Evolutionary conservation across 371 early-diverging fungal species (phyloP).

Genomic region (Apophysomyces trapeziformis): DNA sequence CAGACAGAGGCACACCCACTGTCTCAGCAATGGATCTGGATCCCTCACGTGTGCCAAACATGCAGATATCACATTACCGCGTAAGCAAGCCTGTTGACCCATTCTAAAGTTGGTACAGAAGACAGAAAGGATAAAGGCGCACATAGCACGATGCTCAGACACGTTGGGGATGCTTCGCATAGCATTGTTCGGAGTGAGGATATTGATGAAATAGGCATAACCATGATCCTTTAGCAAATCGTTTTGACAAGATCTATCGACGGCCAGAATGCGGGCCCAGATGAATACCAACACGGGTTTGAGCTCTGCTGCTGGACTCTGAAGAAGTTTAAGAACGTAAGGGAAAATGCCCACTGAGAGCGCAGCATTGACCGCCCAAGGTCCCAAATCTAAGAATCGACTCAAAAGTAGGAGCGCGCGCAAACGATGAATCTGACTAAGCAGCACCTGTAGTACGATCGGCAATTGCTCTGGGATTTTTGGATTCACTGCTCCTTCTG

Average conservation of each 20-base stretch:
- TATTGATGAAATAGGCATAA: conserved; percentile 91
- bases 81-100: conserved; percentile 87
- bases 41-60: conserved; percentile 76
- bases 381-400: conserved; percentile 92
- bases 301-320: conserved; percentile 91
- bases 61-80: conserved; percentile 68
- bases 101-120: conserved; percentile 82
- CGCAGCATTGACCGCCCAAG: conserved; percentile 95
- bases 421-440: conserved; percentile 93
- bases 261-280: conserved; percentile 95
- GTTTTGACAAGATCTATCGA: conserved; percentile 86
- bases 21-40: conserved; percentile 84
- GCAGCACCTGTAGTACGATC: conserved; percentile 93
- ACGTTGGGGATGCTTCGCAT: conserved; percentile 70
- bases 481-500: conserved; percentile 70
- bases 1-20: conserved; percentile 89
- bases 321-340: conserved; percentile 94
- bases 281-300: conserved; percentile 94
- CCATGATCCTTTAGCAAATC: conserved; percentile 94
- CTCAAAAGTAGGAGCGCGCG: conserved; percentile 91
- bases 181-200: conserved; percentile 75
- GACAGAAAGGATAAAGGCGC: conserved; percentile 89
- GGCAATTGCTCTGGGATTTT: conserved; percentile 93
- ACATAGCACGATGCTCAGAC: conserved; percentile 91
- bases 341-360: conserved; percentile 96